Conservation (phyloP, 106 monocot species). For the Gastrodia elata region DNA sequence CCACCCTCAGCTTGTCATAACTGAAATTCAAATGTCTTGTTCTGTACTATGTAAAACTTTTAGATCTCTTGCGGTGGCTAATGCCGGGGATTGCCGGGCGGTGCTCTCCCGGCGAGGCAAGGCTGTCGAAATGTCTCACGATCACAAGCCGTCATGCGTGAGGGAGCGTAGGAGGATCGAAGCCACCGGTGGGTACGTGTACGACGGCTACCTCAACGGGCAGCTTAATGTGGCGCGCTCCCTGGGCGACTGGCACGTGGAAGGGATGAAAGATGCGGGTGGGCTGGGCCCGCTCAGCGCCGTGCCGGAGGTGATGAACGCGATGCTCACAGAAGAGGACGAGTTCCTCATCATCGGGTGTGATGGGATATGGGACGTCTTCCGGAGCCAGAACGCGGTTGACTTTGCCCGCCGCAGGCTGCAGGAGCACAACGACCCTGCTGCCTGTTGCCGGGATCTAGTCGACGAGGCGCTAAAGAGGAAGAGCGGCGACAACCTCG, state of each 20-base stretch:
- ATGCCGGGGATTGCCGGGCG: slow-evolving; percentile 84
- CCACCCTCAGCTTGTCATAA: background rate
- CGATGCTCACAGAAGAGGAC: slow-evolving; percentile 59
- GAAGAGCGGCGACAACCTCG: slow-evolving; percentile 61
- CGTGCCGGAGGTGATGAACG: slow-evolving; percentile 61
- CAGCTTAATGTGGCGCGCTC: slow-evolving; percentile 82
- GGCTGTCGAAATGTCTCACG: slow-evolving; percentile 75
- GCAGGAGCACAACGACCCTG: slow-evolving; percentile 76
- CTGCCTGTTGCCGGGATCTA: slow-evolving; percentile 52
- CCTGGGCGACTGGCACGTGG: slow-evolving; percentile 87
- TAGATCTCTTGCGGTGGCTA: slow-evolving; percentile 78
- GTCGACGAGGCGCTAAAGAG: slow-evolving; percentile 75
- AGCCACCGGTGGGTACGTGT: slow-evolving; percentile 55
- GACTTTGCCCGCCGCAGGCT: slow-evolving; percentile 75
- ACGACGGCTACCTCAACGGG: slow-evolving; percentile 84
- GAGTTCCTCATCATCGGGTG: slow-evolving; percentile 90
- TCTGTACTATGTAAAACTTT: too few species aligned
- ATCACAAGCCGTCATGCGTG: slow-evolving; percentile 57
- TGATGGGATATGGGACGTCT: slow-evolving; percentile 91
- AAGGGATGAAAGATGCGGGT: slow-evolving; percentile 44
- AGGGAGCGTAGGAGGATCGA: slow-evolving; percentile 55
- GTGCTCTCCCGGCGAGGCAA: slow-evolving; percentile 73
- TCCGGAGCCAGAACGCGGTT: slow-evolving; percentile 78
- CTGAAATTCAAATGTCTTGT: background rate
- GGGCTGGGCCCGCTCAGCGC: slow-evolving; percentile 66